These are phyloP conservation scores for Vanrija sp. DNA, from an alignment of 1,284 basidiomycete species.

Conservation along the genomic window DNA sequence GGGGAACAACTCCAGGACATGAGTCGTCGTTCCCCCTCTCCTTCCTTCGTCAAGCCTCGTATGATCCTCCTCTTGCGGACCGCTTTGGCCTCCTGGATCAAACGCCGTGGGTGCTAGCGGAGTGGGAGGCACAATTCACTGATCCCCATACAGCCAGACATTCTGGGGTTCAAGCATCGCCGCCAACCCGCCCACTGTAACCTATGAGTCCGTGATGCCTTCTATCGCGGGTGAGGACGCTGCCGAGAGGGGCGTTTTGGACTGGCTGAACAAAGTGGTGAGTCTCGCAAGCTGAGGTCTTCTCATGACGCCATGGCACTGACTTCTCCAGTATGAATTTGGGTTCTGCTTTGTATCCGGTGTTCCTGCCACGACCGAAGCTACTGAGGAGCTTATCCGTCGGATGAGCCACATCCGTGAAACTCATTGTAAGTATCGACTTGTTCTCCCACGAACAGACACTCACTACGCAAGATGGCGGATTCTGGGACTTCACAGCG, in stretches of 20 bases:
- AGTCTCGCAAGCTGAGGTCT: slow-evolving; percentile 34
- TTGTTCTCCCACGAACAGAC: neutral
- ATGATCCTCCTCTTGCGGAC: slow-evolving; percentile 21
- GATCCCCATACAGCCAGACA: slow-evolving; percentile 56
- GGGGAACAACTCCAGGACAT: slow-evolving; percentile 58
- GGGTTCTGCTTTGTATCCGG: slow-evolving; percentile 86
- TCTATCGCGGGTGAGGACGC: slow-evolving; percentile 17
- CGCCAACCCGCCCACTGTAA: slow-evolving; percentile 69
- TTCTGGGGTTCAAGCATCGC: slow-evolving; percentile 78
- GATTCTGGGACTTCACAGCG: slow-evolving; percentile 96
- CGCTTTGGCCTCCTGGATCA: slow-evolving; percentile 10
- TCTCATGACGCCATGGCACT: neutral
- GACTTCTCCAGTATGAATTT: slow-evolving; percentile 61
- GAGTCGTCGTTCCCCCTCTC: slow-evolving; percentile 70
- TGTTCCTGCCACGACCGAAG: slow-evolving; percentile 75
- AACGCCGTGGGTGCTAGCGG: neutral
- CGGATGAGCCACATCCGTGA: slow-evolving; percentile 86
- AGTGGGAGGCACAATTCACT: neutral
- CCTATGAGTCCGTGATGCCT: slow-evolving; percentile 70
- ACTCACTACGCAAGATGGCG: slow-evolving; percentile 60
- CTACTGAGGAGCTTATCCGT: slow-evolving; percentile 72
- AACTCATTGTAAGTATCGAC: slow-evolving; percentile 68
- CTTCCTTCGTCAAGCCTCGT: slow-evolving; percentile 22
- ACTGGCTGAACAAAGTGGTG: slow-evolving; percentile 80
- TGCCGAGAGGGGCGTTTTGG: slow-evolving; percentile 63